These are phyloP conservation scores for Carallia pectinifolia DNA, from an alignment of 345 rosid genomes.

Conservation along the genomic window DNA sequence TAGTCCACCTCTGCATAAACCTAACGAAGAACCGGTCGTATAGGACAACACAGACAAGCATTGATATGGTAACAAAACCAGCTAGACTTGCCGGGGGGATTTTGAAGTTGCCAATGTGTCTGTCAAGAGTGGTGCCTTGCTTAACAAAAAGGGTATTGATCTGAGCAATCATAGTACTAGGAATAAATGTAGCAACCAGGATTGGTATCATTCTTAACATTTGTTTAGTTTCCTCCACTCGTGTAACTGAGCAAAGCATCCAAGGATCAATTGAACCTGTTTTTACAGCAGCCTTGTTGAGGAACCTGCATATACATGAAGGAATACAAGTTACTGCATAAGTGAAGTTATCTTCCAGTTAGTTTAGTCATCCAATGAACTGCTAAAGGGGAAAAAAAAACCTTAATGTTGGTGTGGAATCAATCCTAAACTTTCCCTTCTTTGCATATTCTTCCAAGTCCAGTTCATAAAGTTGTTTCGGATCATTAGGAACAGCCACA, in stretches of 20 bases:
- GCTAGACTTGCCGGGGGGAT: slow-evolving; percentile 65
- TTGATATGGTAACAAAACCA: slow-evolving; percentile 59
- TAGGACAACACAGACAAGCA: slow-evolving; percentile 61
- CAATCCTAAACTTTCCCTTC: slow-evolving; percentile 58
- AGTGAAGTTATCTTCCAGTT: no score
- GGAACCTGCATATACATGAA: not conserved
- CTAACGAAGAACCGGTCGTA: slow-evolving; percentile 58
- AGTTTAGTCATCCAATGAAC: no score
- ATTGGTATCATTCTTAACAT: slow-evolving; percentile 87
- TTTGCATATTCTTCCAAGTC: slow-evolving; percentile 47
- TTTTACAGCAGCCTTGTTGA: slow-evolving; percentile 64
- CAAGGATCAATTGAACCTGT: slow-evolving; percentile 52
- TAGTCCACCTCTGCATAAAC: slow-evolving; percentile 38
- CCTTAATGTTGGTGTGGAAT: slow-evolving; percentile 57
- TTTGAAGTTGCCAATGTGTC: slow-evolving; percentile 51
- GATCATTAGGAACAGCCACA: slow-evolving; percentile 41
- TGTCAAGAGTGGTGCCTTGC: slow-evolving; percentile 89
- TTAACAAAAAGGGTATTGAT: slow-evolving; percentile 73
- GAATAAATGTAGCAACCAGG: slow-evolving; percentile 62
- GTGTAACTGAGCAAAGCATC: slow-evolving; percentile 70
- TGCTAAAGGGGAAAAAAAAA: slow-evolving; percentile 5
- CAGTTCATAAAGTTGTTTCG: slow-evolving; percentile 51
- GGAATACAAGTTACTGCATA: no score
- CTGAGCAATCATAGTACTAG: slow-evolving; percentile 79
- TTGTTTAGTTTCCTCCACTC: slow-evolving; percentile 94